phyloP scores from a whole-genome alignment of 2,329 filamentous ascomycete genomes.

The Apiospora marii region DNA sequence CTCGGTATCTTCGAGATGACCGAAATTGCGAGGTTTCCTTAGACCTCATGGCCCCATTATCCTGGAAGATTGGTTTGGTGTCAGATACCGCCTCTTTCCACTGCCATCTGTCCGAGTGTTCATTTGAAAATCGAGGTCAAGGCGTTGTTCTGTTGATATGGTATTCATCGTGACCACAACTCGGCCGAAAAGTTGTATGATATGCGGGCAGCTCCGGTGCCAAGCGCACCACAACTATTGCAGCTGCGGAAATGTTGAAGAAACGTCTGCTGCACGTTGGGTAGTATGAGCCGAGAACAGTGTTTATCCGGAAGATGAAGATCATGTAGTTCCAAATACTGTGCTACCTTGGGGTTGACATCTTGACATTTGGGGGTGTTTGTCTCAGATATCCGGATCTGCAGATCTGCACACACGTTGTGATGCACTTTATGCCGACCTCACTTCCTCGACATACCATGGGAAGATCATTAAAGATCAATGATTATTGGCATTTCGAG shows the following conservation, averaged over 20 bases:
- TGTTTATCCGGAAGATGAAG: not conserved
- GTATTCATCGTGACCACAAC: not conserved
- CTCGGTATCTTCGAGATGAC: not conserved
- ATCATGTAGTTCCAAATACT: conserved; percentile 5
- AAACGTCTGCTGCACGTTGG: not conserved
- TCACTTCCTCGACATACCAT: not conserved
- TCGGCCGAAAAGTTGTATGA: not conserved
- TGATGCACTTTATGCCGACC: not conserved
- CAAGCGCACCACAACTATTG: not conserved
- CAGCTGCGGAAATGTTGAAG: not conserved
- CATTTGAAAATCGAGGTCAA: too few relatives aligned
- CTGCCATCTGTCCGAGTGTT: not conserved
- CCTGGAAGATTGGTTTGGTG: not conserved
- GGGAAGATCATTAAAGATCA: conserved; percentile 11
- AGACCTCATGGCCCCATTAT: not conserved
- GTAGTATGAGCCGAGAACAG: not conserved
- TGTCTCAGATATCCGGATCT: conserved; percentile 17
- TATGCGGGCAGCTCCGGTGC: not conserved
- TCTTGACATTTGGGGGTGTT: not conserved
- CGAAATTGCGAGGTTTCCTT: not conserved
- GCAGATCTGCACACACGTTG: not conserved
- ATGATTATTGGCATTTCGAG: not conserved
- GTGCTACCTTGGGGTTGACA: not conserved
- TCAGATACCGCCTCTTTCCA: not conserved
- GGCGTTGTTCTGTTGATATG: not conserved